Base-by-base conservation (phyloP, 768 basidiomycete genomes). In the Tylopilus subfusipes region DNA sequence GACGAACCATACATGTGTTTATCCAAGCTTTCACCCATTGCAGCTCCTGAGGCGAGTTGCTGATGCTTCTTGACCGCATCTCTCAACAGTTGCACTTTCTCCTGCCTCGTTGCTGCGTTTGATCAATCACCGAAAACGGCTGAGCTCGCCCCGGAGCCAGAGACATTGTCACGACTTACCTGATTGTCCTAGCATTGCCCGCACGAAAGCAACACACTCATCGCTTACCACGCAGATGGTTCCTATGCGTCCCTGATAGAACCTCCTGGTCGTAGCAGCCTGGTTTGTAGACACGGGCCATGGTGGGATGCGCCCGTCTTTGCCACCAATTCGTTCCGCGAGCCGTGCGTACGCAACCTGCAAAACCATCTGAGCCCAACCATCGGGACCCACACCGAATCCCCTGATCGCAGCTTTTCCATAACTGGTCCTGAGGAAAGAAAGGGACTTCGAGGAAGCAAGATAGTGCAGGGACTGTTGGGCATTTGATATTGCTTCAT, bases 311-410 rank as follows among this genome's bases (percentile, higher is more conserved):
- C 68, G 60, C 40, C 57, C 57, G 33, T 63, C 57, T 43, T 56
- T 40, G 2, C 50, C 48, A 39, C 49, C 43, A 24, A 66, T 63
- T 16, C 53, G 59, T 38, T 78, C 76, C 27, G 85, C 72, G 31
- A 93, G 78, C 1, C 93, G 82, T 53, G 77, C 81, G 69, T 94
- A 94, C 8, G 93, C 95, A 42, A 97, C n/a, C n/a, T n/a, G 94
- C 46, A 95, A 78, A 64, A 93, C 75, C 81, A 96, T 84, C 74
- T 98, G 94, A 42, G 90, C 86, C 93, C 93, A 97, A 27, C 89
- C 89, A 66, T 98, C 94, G 3, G 94, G 94, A 40, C 91, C 91
- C 19, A 89, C n/a, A n/a, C n/a, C n/a, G n/a, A n/a, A n/a, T n/a
- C n/a, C n/a, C n/a, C n/a, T n/a, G n/a, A n/a, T n/a, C n/a, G n/a